These are phyloP conservation scores for Piromyces sp. DNA, from an alignment of 192 early-diverging fungal genomes.

Conservation along the genomic window DNA sequence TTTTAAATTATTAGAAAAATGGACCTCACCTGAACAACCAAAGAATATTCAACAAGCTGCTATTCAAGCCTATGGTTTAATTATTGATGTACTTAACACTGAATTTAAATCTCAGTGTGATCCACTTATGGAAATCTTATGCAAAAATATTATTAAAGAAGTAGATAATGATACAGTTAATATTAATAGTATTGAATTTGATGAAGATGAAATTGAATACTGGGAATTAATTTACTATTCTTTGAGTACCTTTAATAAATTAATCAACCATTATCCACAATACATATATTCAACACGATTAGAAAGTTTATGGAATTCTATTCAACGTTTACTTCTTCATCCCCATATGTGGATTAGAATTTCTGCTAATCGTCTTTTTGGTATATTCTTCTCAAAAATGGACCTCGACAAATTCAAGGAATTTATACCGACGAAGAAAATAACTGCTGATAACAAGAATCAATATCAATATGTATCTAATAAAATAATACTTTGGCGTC, in stretches of 20 bases:
- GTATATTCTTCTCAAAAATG: constrained; percentile 54
- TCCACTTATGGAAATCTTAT: not conserved
- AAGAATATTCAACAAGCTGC: not conserved
- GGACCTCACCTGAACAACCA: constrained; percentile 20
- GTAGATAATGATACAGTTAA: constrained; percentile 7
- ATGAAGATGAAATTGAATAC: constrained; percentile 26
- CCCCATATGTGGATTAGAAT: constrained; percentile 83
- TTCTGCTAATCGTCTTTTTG: constrained; percentile 50
- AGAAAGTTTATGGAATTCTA: constrained; percentile 44
- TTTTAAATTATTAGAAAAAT: constrained; percentile 54
- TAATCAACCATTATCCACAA: constrained; percentile 36
- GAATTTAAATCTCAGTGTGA: not conserved
- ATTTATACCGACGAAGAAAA: not conserved
- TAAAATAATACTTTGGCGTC: not conserved
- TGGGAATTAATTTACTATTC: constrained; percentile 83
- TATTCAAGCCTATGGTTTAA: not conserved
- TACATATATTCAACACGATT: constrained; percentile 22
- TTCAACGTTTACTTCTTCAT: constrained; percentile 51
- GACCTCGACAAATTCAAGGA: constrained; percentile 21
- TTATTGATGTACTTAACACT: not conserved
- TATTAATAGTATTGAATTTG: constrained; percentile 8
- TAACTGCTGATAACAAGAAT: not conserved
- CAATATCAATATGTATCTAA: not conserved
- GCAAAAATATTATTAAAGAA: constrained; percentile 21
- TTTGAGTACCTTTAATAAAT: constrained; percentile 53